Percentiles rank a stretch among this genome's conserved stretches.
Evolutionary conservation across 495 filamentous ascomycete genomes (phyloP).

Genomic region (Podospora anserina): DNA sequence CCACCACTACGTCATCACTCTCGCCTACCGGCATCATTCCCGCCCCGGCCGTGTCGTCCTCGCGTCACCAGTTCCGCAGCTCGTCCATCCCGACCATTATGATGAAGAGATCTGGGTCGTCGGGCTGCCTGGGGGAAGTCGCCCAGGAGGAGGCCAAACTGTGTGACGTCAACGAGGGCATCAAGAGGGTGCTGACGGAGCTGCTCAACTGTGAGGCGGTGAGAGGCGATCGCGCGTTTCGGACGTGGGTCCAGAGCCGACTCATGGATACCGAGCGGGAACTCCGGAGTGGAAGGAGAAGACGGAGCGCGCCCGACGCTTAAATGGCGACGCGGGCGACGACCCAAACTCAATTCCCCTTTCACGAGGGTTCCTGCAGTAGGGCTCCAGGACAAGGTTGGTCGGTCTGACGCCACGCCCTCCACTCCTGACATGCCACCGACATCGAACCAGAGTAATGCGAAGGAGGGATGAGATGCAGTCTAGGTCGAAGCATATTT

Average conservation of each 20-base stretch:
- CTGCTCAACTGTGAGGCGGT: conserved; percentile 62
- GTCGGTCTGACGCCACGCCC: not conserved
- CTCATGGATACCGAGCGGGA: conserved; percentile 64
- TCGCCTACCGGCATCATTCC: conserved; percentile 30
- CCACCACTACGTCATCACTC: conserved; percentile 37
- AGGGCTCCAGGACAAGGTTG: not conserved
- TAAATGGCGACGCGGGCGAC: conserved; percentile 7
- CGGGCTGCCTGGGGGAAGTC: conserved; percentile 36
- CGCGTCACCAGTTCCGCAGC: conserved; percentile 25
- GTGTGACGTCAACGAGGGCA: conserved; percentile 59
- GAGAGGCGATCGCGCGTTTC: conserved; percentile 51
- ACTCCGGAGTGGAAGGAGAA: conserved; percentile 46
- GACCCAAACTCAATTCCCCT: not conserved
- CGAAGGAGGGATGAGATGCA: no score
- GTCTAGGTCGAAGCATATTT: not conserved
- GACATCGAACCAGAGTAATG: not conserved
- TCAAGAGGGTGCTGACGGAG: conserved; percentile 63
- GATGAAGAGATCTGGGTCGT: conserved; percentile 4
- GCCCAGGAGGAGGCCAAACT: conserved; percentile 53
- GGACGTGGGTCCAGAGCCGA: conserved; percentile 60
- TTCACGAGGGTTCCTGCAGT: not conserved
- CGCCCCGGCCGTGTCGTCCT: conserved; percentile 11
- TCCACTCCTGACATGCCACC: not conserved
- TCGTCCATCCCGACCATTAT: conserved; percentile 27
- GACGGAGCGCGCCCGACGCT: conserved; percentile 38